Base-by-base conservation (phyloP, 352 stramenopile genomes). In the Pythium brassicae region DNA sequence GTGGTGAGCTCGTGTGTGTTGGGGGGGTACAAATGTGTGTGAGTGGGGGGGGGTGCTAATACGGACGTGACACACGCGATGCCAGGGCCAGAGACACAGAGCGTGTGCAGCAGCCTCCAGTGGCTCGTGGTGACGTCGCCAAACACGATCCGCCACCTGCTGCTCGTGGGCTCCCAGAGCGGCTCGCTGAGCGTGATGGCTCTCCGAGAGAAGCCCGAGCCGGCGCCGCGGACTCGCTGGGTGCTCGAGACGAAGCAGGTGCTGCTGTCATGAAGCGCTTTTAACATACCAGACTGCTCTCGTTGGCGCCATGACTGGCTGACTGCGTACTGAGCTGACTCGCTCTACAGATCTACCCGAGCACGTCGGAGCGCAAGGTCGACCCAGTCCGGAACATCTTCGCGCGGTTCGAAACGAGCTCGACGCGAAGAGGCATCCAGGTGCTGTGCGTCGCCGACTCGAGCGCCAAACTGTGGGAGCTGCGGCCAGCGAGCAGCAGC, bases 281-380 rank as follows among this genome's bases (percentile, higher is more conserved):
- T n/a, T n/a, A n/a, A n/a, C n/a, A n/a, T n/a, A n/a, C n/a, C n/a
- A n/a, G n/a, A n/a, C n/a, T n/a, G n/a, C n/a, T n/a, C n/a, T n/a
- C n/a, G n/a, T n/a, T n/a, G n/a, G n/a, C n/a, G n/a, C n/a, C n/a
- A n/a, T n/a, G 8, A 37, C 32, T 37, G 32, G 14, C 29, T 35
- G 5, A 10, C 29, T 35, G 29, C 32, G 32, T 7, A 37, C 32
- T 35, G 5, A 35, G 29, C 5, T n/a, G n/a, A n/a, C n/a, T n/a
- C n/a, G n/a, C n/a, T 10, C 29, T 35, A 9, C 17, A 82, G 70
- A 69, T 77, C 17, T 82, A 77, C 47, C 72, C 72, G n/a, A 56
- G 68, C 3, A 55, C 66, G 44, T 61, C 55, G 3, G 65, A 57
- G 6, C 51, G 63, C 40, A 10, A 51, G 66, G n/a, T 48, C 19